Conservation (phyloP, 1,284 basidiomycete genomes). For the Caloboletus inedulis region DNA sequence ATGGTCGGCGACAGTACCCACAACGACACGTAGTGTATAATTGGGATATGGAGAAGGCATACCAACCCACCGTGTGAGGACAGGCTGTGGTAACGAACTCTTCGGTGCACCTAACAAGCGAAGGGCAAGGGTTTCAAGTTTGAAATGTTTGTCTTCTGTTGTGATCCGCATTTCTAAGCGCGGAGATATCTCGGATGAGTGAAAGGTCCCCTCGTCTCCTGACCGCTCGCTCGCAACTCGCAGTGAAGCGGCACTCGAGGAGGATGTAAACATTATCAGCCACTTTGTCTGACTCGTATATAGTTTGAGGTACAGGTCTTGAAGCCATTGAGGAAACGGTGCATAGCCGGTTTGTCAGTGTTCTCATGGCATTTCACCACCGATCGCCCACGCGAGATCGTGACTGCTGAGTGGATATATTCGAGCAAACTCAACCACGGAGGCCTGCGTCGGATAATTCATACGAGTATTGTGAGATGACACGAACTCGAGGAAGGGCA, state of each 20-base stretch:
- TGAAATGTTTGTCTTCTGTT: background rate
- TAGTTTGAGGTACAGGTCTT: background rate
- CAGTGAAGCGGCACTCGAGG: too few relatives aligned
- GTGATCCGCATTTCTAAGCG: background rate
- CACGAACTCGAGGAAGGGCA: background rate
- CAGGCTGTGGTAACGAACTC: slow-evolving; percentile 18
- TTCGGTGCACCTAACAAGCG: slow-evolving; percentile 35
- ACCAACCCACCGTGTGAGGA: background rate
- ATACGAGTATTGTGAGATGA: background rate
- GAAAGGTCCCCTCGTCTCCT: too few relatives aligned
- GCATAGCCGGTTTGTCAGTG: background rate
- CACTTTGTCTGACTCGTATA: background rate
- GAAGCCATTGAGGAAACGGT: background rate
- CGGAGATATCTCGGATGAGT: background rate
- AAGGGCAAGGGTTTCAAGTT: background rate
- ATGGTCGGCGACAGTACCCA: background rate
- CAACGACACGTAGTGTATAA: background rate
- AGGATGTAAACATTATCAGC: background rate
- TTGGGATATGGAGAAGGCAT: background rate
- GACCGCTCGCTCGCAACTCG: background rate
- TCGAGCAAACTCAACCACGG: background rate
- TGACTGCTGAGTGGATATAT: background rate
- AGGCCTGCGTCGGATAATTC: background rate
- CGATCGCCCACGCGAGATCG: background rate
- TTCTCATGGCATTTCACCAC: background rate